Percentiles rank a stretch among this genome's conserved stretches.
Evolutionary conservation across 2,329 filamentous ascomycete genomes (phyloP).

Genomic region (Alternaria ventricosa): DNA sequence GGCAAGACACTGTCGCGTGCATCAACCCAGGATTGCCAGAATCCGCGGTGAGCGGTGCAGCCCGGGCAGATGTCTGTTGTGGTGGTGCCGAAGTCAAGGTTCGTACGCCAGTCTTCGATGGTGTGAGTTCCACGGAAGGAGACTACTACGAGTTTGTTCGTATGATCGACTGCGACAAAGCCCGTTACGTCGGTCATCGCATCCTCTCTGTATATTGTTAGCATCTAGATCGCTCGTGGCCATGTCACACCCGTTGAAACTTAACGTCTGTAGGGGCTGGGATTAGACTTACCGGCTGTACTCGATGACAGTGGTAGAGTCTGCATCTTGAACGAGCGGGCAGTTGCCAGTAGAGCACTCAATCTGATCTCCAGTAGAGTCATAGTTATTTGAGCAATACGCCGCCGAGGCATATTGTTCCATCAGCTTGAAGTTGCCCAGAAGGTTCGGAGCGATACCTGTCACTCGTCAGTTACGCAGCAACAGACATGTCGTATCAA

Average conservation of each 20-base stretch:
- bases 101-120: conserved; percentile 67
- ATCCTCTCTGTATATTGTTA: conserved; percentile 15
- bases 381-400: conserved; percentile 59
- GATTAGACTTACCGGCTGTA: conserved; percentile 41
- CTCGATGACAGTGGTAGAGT: conserved; percentile 53
- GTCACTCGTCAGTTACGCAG: not conserved
- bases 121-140: conserved; percentile 66
- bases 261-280: not conserved
- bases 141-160: conserved; percentile 62
- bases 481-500: no score
- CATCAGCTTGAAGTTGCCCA: conserved; percentile 39
- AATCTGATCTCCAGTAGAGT: conserved; percentile 51
- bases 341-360: conserved; percentile 57
- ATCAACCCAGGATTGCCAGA: conserved; percentile 65
- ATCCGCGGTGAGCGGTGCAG: conserved; percentile 67
- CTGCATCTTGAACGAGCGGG: conserved; percentile 55
- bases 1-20: conserved; percentile 53
- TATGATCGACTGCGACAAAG: conserved; percentile 54
- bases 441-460: conserved; percentile 27
- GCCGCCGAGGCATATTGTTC: conserved; percentile 59
- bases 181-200: conserved; percentile 53
- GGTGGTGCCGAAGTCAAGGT: conserved; percentile 55
- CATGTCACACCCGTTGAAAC: not conserved
- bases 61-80: conserved; percentile 52
- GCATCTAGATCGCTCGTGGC: not conserved